Conservation (phyloP, 1,284 basidiomycete species). For the Rhodotorula sp. region DNA sequence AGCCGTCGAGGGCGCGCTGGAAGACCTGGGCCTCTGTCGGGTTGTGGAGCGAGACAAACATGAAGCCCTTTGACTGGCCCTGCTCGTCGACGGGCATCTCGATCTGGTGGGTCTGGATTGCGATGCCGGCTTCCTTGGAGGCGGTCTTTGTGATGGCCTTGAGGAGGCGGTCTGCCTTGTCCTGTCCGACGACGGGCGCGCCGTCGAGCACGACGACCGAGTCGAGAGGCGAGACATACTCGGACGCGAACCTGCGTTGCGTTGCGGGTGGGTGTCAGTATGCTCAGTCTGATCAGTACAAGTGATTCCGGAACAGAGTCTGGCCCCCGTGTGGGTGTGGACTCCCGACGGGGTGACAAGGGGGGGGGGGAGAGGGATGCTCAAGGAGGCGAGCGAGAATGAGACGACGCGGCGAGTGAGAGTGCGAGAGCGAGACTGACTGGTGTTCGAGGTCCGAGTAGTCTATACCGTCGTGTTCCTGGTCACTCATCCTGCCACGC, state of each 20-base stretch:
- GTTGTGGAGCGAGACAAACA: constrained; percentile 84
- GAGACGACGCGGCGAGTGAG: neutral
- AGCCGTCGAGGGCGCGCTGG: constrained; percentile 74
- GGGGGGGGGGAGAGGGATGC: neutral
- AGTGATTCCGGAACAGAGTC: neutral
- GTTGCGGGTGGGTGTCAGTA: constrained; percentile 1
- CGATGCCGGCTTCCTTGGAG: constrained; percentile 48
- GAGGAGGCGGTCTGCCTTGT: constrained; percentile 50
- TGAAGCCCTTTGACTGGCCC: constrained; percentile 59
- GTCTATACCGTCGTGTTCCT: constrained; percentile 71
- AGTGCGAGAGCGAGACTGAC: constrained; percentile 53
- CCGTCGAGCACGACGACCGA: constrained; percentile 52
- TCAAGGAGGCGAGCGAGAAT: neutral
- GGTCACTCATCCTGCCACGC: neutral
- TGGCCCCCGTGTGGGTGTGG: neutral
- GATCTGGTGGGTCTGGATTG: constrained; percentile 46
- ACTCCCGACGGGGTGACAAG: neutral
- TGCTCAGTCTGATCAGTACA: neutral
- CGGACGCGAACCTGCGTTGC: constrained; percentile 43
- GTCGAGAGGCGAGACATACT: constrained; percentile 50
- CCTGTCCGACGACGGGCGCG: constrained; percentile 48
- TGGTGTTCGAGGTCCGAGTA: constrained; percentile 92
- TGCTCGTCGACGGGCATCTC: constrained; percentile 49
- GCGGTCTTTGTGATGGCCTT: constrained; percentile 51
- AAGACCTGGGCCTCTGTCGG: constrained; percentile 79